Evolutionary conservation across 257 asterid species (phyloP), one percentile per base, ranked within the genome.

Genomic region (Solanum sitiens): DNA sequence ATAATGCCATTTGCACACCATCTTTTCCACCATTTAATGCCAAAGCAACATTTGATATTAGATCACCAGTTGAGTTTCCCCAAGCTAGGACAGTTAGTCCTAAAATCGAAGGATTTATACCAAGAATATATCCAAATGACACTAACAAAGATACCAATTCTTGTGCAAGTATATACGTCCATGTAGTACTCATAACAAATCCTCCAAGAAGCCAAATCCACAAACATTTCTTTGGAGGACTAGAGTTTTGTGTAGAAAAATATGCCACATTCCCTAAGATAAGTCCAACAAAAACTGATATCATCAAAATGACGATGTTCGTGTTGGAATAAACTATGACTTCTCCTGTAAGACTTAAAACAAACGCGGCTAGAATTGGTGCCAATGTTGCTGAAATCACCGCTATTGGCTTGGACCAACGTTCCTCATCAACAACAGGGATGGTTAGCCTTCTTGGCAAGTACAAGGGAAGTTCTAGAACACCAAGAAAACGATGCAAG

Each of bases 51-150:
- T 95, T 93, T 3, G 99, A 93, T 23, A 95, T 91, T 92, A 96
- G 68, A 86, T 96, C 99, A 35, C 98, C 99, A 0, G 92, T 35
- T 0, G 99, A 96, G 59, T 96, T 95, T 1, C 99, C 99, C 98
- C 98, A 96, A 1, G 99, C 99, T n/a, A 96, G 92, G 87, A 95
- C 98, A 5, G 99, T 96, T 12, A 96, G 90, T 11, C 95, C 99
- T 10, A 96, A 87, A 30, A 96, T 88, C 0, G 99, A 93, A n/a
- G 98, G 93, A 89, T 80, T 93, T 23, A 96, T 93, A 6, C 93
- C 97, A 1, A 95, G 90, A 14, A 96, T 93, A 37, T 84, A 39
- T 1, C 97, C 98, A 27, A 96, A 91, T 23, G 96, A 90, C 9
- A 93, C 93, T 59, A 96, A 21, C 16, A 95, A 39, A 0, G 97